Conservation (phyloP, 768 basidiomycete species). For the Pleurotus pulmonarius region DNA sequence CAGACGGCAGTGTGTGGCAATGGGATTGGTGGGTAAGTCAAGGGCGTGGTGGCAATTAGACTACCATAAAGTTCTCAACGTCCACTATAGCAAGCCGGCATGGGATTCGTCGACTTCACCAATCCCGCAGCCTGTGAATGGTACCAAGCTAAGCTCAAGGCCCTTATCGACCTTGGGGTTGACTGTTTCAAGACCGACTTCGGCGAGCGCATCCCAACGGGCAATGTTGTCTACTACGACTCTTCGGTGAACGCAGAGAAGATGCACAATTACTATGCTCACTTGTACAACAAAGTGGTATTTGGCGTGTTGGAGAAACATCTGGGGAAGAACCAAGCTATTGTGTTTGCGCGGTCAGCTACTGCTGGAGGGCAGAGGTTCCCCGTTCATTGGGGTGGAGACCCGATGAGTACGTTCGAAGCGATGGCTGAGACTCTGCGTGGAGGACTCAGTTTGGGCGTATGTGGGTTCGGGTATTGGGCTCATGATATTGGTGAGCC, state of each 20-base stretch:
- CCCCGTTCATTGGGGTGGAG: constrained; percentile 40
- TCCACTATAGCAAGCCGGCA: constrained; percentile 31
- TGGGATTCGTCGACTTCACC: constrained; percentile 42
- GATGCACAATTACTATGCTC: constrained; percentile 27
- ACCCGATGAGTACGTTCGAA: constrained; percentile 42
- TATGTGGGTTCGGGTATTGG: constrained; percentile 42
- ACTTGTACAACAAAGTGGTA: constrained; percentile 38
- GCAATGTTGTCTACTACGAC: constrained; percentile 29
- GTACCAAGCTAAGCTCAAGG: constrained; percentile 36
- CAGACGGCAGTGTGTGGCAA: constrained; percentile 35
- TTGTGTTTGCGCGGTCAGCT: constrained; percentile 42
- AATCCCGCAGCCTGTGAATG: constrained; percentile 39
- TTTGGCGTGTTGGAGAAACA: constrained; percentile 34
- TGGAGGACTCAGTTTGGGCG: constrained; percentile 37
- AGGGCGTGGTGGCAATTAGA: too few species aligned
- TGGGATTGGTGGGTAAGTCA: constrained; percentile 33
- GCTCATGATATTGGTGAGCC: constrained; percentile 43
- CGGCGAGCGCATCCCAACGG: constrained; percentile 33
- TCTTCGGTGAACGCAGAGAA: constrained; percentile 18
- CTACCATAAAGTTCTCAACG: background rate
- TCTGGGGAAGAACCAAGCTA: constrained; percentile 35
- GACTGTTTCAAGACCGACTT: constrained; percentile 37
- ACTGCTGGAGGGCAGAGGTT: constrained; percentile 43
- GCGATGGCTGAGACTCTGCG: constrained; percentile 47
- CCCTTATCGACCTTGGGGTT: constrained; percentile 37